Evolutionary conservation across 129 eudicot species (phyloP).

Genomic region (Helianthus tuberosus): DNA sequence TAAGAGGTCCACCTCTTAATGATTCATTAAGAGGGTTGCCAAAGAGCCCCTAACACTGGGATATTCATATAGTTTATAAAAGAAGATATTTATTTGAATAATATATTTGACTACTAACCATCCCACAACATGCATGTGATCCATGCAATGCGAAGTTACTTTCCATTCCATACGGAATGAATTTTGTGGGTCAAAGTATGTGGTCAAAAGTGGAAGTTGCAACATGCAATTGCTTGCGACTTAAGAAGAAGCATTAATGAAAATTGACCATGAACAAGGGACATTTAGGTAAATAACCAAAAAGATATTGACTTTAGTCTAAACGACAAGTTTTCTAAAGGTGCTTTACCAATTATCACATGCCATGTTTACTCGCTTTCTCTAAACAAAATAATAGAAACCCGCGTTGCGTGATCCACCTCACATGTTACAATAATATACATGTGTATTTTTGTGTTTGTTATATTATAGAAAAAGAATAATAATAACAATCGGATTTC

Average conservation of each 20-base stretch:
- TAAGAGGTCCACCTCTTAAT: no score
- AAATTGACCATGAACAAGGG: conserved; percentile 25
- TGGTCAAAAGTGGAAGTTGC: conserved; percentile 29
- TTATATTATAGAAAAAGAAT: neutral
- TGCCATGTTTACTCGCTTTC: conserved; percentile 34
- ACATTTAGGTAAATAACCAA: conserved; percentile 13
- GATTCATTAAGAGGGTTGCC: no score
- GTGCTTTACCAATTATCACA: conserved; percentile 35
- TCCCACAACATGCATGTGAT: conserved; percentile 5
- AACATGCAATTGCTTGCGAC: conserved; percentile 27
- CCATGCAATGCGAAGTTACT: neutral
- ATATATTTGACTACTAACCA: neutral
- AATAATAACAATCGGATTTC: neutral
- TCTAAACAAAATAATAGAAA: conserved; percentile 28
- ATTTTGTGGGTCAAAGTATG: conserved; percentile 2
- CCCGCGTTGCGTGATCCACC: conserved; percentile 9
- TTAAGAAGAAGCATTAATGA: conserved; percentile 28
- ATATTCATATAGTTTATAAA: no score
- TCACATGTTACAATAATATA: neutral
- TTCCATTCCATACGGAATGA: neutral
- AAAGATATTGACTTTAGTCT: conserved; percentile 14
- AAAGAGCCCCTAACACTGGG: no score
- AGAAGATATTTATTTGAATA: neutral
- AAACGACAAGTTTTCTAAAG: conserved; percentile 8
- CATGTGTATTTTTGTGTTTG: neutral